Percentiles rank a stretch among this genome's conserved stretches.
Conservation (phyloP, 768 basidiomycete genomes). For the Coprinopsis strossmayeri region DNA sequence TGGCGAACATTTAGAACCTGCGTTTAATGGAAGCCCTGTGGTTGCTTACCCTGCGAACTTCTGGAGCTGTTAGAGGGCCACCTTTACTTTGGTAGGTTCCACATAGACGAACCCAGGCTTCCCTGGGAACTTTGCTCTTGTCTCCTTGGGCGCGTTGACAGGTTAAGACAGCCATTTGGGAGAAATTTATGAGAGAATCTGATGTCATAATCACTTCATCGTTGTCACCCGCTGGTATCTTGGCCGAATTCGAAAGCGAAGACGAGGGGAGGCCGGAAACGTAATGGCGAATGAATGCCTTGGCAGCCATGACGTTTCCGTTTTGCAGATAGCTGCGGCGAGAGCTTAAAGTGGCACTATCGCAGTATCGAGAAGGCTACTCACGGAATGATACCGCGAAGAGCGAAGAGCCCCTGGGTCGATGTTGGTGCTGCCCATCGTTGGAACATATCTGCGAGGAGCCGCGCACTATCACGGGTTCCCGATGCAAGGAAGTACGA, state of each 20-base stretch:
- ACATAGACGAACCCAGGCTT: conserved; percentile 80
- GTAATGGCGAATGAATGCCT: conserved; percentile 86
- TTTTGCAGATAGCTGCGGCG: conserved; percentile 74
- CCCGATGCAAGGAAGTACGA: conserved; percentile 79
- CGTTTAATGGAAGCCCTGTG: conserved; percentile 1
- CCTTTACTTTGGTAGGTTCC: conserved; percentile 78
- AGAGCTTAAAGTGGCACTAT: too few relatives aligned
- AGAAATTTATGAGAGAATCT: conserved; percentile 78
- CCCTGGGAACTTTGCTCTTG: conserved; percentile 66
- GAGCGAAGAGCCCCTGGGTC: conserved; percentile 66
- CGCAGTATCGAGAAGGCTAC: too few relatives aligned
- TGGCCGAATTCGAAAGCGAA: conserved; percentile 34
- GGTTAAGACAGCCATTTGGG: conserved; percentile 83
- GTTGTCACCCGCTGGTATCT: conserved; percentile 42
- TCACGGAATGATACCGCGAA: conserved; percentile 83
- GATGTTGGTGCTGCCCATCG: conserved; percentile 61
- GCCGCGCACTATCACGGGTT: conserved; percentile 81
- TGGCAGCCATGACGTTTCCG: conserved; percentile 87
- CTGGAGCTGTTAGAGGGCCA: conserved; percentile 50
- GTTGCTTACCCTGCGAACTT: conserved; percentile 55
- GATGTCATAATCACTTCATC: conserved; percentile 69
- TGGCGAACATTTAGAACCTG: conserved; percentile 20
- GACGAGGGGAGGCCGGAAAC: conserved; percentile 52
- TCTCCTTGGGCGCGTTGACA: conserved; percentile 84
- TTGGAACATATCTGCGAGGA: conserved; percentile 81